Conservation (phyloP, 2,329 filamentous ascomycete species). For the Diaporthe amygdali region DNA sequence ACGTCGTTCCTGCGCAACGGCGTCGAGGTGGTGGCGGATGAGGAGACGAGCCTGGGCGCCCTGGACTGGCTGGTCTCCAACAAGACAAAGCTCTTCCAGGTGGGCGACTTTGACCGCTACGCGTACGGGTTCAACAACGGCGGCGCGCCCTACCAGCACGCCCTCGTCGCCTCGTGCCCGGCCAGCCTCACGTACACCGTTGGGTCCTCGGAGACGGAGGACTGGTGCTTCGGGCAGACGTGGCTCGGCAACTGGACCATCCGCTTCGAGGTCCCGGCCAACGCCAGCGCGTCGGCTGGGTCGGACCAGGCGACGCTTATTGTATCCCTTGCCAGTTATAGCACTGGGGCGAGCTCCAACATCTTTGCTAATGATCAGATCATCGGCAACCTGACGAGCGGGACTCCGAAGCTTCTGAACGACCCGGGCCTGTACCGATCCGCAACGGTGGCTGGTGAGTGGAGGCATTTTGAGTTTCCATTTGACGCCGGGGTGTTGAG, state of each 20-base stretch:
- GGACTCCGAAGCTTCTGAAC: conserved; percentile 35
- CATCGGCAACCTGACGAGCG: conserved; percentile 46
- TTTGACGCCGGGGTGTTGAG: conserved; percentile 30
- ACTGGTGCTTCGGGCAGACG: conserved; percentile 57
- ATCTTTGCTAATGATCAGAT: conserved; percentile 44
- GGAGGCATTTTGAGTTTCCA: conserved; percentile 47
- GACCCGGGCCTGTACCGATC: conserved; percentile 53
- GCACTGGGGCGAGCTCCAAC: conserved; percentile 49
- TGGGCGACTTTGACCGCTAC: conserved; percentile 53
- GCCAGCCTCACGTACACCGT: conserved; percentile 49
- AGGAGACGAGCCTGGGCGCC: conserved; percentile 41
- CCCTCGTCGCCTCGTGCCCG: conserved; percentile 47
- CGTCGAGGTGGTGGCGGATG: conserved; percentile 40
- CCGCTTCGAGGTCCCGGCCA: conserved; percentile 31
- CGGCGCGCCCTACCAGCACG: conserved; percentile 49
- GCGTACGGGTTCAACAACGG: conserved; percentile 48
- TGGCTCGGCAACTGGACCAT: conserved; percentile 42
- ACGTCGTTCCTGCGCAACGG: conserved; percentile 48
- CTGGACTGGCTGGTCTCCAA: conserved; percentile 45
- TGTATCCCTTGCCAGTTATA: conserved; percentile 50
- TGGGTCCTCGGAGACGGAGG: conserved; percentile 39
- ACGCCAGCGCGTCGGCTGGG: conserved; percentile 2
- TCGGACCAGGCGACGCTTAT: conserved; percentile 40
- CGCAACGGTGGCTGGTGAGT: conserved; percentile 52
- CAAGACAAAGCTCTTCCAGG: conserved; percentile 49